These are phyloP conservation scores for Xeromyces bisporus DNA, from an alignment of 495 filamentous ascomycete genomes.

Conservation along the genomic window DNA sequence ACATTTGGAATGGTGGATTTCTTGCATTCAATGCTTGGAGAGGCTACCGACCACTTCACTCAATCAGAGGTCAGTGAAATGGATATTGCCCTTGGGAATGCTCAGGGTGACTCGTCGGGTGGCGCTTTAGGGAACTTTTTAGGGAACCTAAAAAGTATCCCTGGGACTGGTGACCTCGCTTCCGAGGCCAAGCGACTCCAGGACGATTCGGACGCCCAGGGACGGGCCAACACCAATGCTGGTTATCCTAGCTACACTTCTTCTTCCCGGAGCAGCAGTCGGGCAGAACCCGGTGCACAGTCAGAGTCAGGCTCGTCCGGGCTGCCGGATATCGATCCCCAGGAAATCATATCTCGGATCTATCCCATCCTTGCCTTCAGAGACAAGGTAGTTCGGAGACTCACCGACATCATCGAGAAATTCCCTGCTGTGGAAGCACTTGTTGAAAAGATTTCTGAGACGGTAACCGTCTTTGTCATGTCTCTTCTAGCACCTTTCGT, in stretches of 20 bases:
- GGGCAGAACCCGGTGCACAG: constrained; percentile 1
- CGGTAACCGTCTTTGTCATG: constrained; percentile 75
- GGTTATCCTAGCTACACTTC: constrained; percentile 14
- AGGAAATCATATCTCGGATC: constrained; percentile 65
- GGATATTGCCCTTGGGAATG: constrained; percentile 52
- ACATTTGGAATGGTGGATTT: constrained; percentile 92
- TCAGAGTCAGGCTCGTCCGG: constrained; percentile 16
- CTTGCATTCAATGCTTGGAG: constrained; percentile 88
- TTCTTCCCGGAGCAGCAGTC: constrained; percentile 5
- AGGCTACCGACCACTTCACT: constrained; percentile 89
- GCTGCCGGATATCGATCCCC: constrained; percentile 66
- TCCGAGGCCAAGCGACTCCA: constrained; percentile 62
- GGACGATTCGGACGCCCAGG: constrained; percentile 55
- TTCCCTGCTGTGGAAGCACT: constrained; percentile 76
- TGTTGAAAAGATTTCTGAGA: constrained; percentile 82
- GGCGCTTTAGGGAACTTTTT: constrained; percentile 40
- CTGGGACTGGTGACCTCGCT: constrained; percentile 61
- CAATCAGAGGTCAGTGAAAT: constrained; percentile 89
- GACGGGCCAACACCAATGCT: constrained; percentile 37
- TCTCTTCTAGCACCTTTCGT: constrained; percentile 81
- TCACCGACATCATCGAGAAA: constrained; percentile 73
- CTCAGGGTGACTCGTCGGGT: constrained; percentile 33
- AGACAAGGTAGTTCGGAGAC: constrained; percentile 74
- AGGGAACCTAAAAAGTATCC: constrained; percentile 57
- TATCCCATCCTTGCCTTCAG: constrained; percentile 91